Percentiles rank a stretch among this genome's conserved stretches.
These are phyloP conservation scores for Rhamnella rubrinervis DNA, from an alignment of 331 rosid genomes.

Conservation along the genomic window DNA sequence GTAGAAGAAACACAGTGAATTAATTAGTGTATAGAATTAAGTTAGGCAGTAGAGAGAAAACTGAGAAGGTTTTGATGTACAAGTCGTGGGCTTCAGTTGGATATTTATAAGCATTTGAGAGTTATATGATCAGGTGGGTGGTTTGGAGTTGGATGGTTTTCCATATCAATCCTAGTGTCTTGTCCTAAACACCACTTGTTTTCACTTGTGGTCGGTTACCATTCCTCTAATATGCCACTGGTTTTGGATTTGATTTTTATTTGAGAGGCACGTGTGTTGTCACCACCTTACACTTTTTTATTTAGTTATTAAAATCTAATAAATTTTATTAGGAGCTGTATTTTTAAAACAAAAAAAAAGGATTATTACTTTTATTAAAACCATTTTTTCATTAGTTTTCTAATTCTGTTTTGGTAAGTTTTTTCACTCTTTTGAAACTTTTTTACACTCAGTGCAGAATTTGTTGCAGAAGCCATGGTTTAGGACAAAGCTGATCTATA, in stretches of 20 bases:
- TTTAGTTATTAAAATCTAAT: too few species aligned
- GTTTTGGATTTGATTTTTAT: constrained; percentile 9
- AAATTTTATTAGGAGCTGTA: neutral
- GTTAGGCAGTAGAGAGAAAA: neutral
- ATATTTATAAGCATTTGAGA: constrained; percentile 44
- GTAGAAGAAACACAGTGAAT: neutral
- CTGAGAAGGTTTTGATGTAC: constrained; percentile 32
- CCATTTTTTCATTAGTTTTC: too few species aligned
- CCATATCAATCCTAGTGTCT: constrained; percentile 28
- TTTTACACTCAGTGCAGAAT: neutral
- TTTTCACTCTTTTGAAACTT: constrained; percentile 3
- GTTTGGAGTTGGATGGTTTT: constrained; percentile 63
- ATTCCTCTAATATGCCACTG: constrained; percentile 27
- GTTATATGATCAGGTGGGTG: neutral
- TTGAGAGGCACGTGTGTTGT: constrained; percentile 8
- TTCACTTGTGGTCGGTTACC: constrained; percentile 28
- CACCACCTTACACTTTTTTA: neutral
- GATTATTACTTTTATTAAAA: too few species aligned
- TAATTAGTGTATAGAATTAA: neutral
- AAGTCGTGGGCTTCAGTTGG: constrained; percentile 11
- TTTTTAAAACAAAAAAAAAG: too few species aligned
- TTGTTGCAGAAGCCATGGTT: constrained; percentile 32
- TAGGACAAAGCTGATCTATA: constrained; percentile 22
- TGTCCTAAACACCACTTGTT: constrained; percentile 28
- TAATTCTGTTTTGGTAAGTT: neutral